Evolutionary conservation across 768 basidiomycete genomes (phyloP).

Genomic region (Tricholoma flavovirens): DNA sequence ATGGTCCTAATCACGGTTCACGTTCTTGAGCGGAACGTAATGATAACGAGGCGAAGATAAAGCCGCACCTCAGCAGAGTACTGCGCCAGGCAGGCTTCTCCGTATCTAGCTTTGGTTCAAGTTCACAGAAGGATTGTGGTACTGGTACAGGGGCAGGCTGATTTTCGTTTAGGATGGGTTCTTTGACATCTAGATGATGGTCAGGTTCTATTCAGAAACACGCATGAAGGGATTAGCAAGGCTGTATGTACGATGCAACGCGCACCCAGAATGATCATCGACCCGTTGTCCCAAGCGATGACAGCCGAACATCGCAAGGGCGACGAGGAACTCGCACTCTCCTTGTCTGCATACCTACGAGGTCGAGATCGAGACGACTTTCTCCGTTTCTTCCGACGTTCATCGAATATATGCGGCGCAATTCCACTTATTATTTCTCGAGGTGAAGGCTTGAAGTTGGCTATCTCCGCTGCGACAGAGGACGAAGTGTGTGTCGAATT

Average conservation of each 20-base stretch:
- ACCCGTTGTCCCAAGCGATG: conserved; percentile 28
- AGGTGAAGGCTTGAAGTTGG: conserved; percentile 35
- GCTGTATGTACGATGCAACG: neutral
- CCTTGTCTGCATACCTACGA: conserved; percentile 8
- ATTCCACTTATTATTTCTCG: conserved; percentile 39
- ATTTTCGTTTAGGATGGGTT: neutral
- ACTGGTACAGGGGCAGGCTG: neutral
- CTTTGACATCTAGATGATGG: conserved; percentile 3
- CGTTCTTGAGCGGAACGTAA: conserved; percentile 5
- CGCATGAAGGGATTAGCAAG: neutral
- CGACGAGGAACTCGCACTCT: conserved; percentile 24
- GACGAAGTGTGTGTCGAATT: conserved; percentile 1
- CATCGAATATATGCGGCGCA: conserved; percentile 42
- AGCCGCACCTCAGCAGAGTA: conserved; percentile 14
- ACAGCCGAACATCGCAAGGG: conserved; percentile 30
- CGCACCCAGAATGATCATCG: conserved; percentile 27
- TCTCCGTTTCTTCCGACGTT: conserved; percentile 26
- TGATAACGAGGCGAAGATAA: conserved; percentile 1
- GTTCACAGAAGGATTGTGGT: conserved; percentile 3
- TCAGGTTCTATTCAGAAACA: conserved; percentile 10
- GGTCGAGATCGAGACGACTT: conserved; percentile 15
- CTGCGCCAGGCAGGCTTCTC: conserved; percentile 11
- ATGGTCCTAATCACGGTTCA: conserved; percentile 9
- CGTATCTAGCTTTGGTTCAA: conserved; percentile 9
- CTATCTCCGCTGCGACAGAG: conserved; percentile 26